A percentile compares a stretch with the other conserved stretches of the same genome.
Conservation (phyloP, 1,284 basidiomycete species). For the Rhodotorula sp. region DNA sequence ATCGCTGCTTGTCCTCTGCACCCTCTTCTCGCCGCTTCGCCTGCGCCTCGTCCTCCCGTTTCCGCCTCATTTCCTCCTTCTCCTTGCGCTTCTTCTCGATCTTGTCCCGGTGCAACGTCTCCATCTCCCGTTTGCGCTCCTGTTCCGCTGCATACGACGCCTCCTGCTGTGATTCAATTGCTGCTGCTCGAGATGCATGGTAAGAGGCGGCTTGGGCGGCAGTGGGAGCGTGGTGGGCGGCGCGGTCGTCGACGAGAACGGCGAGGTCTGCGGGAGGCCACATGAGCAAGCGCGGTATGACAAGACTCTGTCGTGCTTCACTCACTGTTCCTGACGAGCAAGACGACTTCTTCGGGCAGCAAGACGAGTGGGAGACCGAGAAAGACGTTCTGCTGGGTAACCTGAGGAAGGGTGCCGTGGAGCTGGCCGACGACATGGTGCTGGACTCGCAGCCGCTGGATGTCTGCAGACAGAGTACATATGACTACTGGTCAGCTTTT, state of each 20-base stretch:
- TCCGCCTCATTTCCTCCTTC: conserved; percentile 54
- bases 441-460: conserved; percentile 69
- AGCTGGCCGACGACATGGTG: conserved; percentile 82
- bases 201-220: conserved; percentile 43
- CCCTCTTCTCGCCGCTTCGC: conserved; percentile 52
- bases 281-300: neutral
- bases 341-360: conserved; percentile 86
- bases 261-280: conserved; percentile 62
- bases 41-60: conserved; percentile 50
- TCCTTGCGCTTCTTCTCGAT: conserved; percentile 57
- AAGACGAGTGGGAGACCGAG: conserved; percentile 84
- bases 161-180: conserved; percentile 57
- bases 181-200: conserved; percentile 51
- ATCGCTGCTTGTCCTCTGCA: conserved; percentile 37
- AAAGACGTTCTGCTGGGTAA: conserved; percentile 96
- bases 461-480: conserved; percentile 57
- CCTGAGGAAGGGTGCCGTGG: conserved; percentile 85
- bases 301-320: conserved; percentile 10
- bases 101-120: conserved; percentile 48
- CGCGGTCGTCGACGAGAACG: conserved; percentile 70
- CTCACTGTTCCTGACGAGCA: conserved; percentile 75
- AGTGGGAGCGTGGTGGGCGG: conserved; percentile 63
- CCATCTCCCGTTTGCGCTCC: conserved; percentile 50
- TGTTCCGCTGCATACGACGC: conserved; percentile 51
- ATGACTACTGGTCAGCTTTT: neutral